Conservation (phyloP, 495 filamentous ascomycete genomes). For the Penicillium dipodomyicola region DNA sequence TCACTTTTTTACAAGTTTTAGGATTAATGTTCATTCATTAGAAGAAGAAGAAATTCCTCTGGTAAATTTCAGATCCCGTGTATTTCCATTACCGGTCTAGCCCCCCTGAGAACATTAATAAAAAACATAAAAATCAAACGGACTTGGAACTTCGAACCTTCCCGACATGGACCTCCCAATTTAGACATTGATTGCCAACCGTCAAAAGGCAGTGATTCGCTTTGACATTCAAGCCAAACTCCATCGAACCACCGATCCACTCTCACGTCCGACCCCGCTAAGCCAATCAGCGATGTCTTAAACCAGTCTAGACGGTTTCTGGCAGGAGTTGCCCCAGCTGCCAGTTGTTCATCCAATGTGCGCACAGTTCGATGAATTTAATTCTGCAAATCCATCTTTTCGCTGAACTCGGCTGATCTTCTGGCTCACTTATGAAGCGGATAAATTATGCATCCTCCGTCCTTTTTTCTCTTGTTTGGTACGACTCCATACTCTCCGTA, state of each 20-base stretch:
- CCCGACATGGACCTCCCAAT: not conserved
- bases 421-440: not conserved
- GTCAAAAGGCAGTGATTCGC: conserved; percentile 2
- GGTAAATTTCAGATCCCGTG: not conserved
- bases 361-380: not conserved
- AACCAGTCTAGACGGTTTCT: conserved; percentile 2
- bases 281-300: conserved; percentile 1
- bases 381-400: not conserved
- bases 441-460: not conserved
- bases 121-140: not conserved
- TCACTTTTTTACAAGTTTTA: not conserved
- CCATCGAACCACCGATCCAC: conserved; percentile 8
- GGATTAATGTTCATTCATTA: not conserved
- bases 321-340: conserved; percentile 1
- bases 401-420: not conserved
- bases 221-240: not conserved
- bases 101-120: not conserved
- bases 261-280: not conserved
- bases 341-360: not conserved
- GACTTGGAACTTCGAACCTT: not conserved
- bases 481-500: conserved; percentile 1
- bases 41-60: not conserved
- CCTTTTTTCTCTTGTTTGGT: not conserved
- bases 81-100: conserved; percentile 4
- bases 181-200: not conserved